phyloP scores from a whole-genome alignment of 805 yeast genomes.

The Nakazawaea ishiwadae region DNA sequence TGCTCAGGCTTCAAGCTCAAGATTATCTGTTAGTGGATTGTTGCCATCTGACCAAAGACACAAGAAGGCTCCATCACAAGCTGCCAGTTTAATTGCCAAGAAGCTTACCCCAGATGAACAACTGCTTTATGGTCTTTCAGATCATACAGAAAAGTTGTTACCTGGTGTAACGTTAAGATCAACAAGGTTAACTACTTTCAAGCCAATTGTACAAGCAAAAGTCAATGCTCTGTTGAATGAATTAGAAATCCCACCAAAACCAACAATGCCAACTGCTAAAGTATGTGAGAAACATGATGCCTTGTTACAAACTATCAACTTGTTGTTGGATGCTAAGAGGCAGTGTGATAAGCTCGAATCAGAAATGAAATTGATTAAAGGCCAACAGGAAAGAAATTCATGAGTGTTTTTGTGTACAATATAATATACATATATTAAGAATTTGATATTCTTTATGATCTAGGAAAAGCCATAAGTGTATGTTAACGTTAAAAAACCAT shows the following conservation, averaged over 20 bases:
- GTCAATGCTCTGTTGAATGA: slow-evolving; percentile 65
- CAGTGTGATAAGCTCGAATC: slow-evolving; percentile 85
- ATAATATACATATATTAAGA: too few relatives aligned
- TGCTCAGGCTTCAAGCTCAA: slow-evolving; percentile 12
- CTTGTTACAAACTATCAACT: slow-evolving; percentile 61
- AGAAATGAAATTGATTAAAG: slow-evolving; percentile 52
- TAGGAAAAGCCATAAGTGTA: too few relatives aligned
- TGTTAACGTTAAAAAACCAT: too few relatives aligned
- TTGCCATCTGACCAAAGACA: slow-evolving; percentile 7
- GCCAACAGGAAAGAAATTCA: slow-evolving; percentile 18
- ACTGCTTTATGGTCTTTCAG: slow-evolving; percentile 75
- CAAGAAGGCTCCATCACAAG: slow-evolving; percentile 14
- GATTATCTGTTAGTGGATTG: slow-evolving; percentile 7
- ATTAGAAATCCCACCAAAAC: slow-evolving; percentile 72
- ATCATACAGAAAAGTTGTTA: slow-evolving; percentile 66
- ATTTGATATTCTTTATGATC: too few relatives aligned
- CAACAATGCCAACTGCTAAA: slow-evolving; percentile 80
- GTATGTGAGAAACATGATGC: slow-evolving; percentile 77
- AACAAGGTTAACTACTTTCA: slow-evolving; percentile 67
- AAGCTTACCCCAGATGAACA: slow-evolving; percentile 73
- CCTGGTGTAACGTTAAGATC: slow-evolving; percentile 87
- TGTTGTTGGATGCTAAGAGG: slow-evolving; percentile 76
- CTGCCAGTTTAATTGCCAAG: slow-evolving; percentile 36
- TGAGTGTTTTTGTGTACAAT: not conserved
- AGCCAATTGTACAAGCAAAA: slow-evolving; percentile 68